Evolutionary conservation across 1,284 basidiomycete genomes (phyloP).

Genomic region (Ganoderma lucidum): DNA sequence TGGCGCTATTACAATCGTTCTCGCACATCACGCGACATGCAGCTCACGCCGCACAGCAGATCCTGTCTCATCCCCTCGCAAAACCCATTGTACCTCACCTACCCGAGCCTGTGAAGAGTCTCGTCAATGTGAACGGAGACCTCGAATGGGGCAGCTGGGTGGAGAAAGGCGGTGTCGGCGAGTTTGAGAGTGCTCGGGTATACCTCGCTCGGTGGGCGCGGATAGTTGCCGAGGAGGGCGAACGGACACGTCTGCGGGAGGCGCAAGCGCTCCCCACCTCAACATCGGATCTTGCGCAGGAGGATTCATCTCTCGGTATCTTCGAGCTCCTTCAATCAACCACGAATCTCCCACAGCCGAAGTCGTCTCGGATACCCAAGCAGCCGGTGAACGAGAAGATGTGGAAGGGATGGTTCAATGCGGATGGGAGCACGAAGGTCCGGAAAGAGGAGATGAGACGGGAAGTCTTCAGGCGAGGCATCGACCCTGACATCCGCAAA

Average conservation of each 20-base stretch:
- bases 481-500: slow-evolving; percentile 64
- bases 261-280: slow-evolving; percentile 66
- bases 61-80: slow-evolving; percentile 92
- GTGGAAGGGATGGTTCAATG: slow-evolving; percentile 78
- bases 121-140: slow-evolving; percentile 87
- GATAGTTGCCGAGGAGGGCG: slow-evolving; percentile 95
- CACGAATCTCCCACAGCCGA: slow-evolving; percentile 79
- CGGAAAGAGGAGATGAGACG: slow-evolving; percentile 72
- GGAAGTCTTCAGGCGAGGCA: slow-evolving; percentile 81
- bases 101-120: slow-evolving; percentile 87
- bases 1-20: slow-evolving; percentile 84
- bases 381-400: slow-evolving; percentile 76
- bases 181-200: slow-evolving; percentile 95
- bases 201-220: slow-evolving; percentile 98
- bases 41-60: slow-evolving; percentile 88
- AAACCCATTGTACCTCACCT: slow-evolving; percentile 95
- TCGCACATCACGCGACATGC: slow-evolving; percentile 91
- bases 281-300: slow-evolving; percentile 60
- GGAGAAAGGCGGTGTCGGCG: slow-evolving; percentile 86
- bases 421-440: slow-evolving; percentile 73
- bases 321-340: slow-evolving; percentile 88
- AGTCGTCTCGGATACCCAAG: slow-evolving; percentile 72
- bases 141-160: slow-evolving; percentile 89
- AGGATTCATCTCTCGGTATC: slow-evolving; percentile 82
- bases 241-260: slow-evolving; percentile 83